These are phyloP conservation scores for Blastobotrys americana DNA, from an alignment of 805 yeast species.

Conservation along the genomic window DNA sequence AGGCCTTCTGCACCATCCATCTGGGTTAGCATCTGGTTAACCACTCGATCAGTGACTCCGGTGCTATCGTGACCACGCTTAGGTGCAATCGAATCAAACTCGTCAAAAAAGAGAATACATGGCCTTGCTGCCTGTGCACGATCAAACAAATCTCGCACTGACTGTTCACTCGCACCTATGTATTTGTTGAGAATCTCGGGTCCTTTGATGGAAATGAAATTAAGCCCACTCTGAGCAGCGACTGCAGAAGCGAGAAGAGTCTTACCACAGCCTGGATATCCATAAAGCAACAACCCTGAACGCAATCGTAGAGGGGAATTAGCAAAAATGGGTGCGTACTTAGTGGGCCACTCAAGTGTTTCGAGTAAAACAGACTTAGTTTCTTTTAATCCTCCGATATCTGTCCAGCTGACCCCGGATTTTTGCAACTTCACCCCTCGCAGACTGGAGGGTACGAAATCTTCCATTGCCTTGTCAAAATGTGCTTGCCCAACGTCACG, in stretches of 20 bases:
- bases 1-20: slow-evolving; percentile 99
- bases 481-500: slow-evolving; percentile 27
- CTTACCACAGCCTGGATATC: slow-evolving; percentile 98
- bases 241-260: slow-evolving; percentile 89
- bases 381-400: slow-evolving; percentile 78
- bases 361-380: slow-evolving; percentile 74
- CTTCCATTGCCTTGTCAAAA: slow-evolving; percentile 53
- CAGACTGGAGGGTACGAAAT: slow-evolving; percentile 70
- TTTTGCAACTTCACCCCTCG: slow-evolving; percentile 84
- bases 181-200: slow-evolving; percentile 93
- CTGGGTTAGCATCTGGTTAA: slow-evolving; percentile 92
- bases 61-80: slow-evolving; percentile 96
- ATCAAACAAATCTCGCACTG: slow-evolving; percentile 86
- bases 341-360: slow-evolving; percentile 95
- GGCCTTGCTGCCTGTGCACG: slow-evolving; percentile 94
- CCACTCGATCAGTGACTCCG: slow-evolving; percentile 96
- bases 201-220: slow-evolving; percentile 89
- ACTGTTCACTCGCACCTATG: slow-evolving; percentile 95
- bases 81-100: slow-evolving; percentile 95
- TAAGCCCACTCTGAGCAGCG: slow-evolving; percentile 87
- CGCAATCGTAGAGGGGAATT: slow-evolving; percentile 80
- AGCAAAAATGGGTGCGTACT: slow-evolving; percentile 89
- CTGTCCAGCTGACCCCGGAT: slow-evolving; percentile 68
- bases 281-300: slow-evolving; percentile 85
- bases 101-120: slow-evolving; percentile 87